These are phyloP conservation scores for Termitomyces sp. DNA, from an alignment of 768 basidiomycete genomes.

Conservation along the genomic window DNA sequence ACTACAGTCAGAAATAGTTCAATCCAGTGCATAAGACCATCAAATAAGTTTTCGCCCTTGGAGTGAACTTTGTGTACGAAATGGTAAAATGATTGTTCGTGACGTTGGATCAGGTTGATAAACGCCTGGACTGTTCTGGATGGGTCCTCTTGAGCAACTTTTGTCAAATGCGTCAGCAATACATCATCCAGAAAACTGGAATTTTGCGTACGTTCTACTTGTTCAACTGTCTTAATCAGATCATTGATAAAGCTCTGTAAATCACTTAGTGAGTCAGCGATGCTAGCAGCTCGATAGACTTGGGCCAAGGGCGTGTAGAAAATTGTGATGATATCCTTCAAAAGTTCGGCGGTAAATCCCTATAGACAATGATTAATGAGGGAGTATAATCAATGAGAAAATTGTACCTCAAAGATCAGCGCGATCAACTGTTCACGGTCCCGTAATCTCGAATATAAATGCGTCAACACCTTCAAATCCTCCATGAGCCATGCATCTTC, in stretches of 20 bases:
- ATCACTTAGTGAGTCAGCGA: conserved; percentile 89
- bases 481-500: conserved; percentile 98
- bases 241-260: conserved; percentile 94
- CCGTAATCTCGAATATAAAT: conserved; percentile 72
- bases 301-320: conserved; percentile 96
- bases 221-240: conserved; percentile 90
- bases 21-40: conserved; percentile 94
- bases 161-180: neutral
- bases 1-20: conserved; percentile 90
- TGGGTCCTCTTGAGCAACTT: conserved; percentile 84
- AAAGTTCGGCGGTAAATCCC: conserved; percentile 91
- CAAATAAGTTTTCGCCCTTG: conserved; percentile 92
- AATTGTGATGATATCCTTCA: conserved; percentile 98
- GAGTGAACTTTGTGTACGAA: conserved; percentile 99
- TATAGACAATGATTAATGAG: conserved; percentile 24
- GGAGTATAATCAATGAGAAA: neutral
- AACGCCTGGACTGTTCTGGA: conserved; percentile 86
- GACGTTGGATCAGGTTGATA: conserved; percentile 88
- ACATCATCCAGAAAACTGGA: neutral
- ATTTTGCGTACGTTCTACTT: conserved; percentile 78
- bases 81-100: conserved; percentile 92
- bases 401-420: conserved; percentile 86
- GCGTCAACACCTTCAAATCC: conserved; percentile 78
- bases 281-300: conserved; percentile 96
- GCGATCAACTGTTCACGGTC: conserved; percentile 92